Conservation (phyloP, 768 basidiomycete species). For the Tephrocybe rancida region DNA sequence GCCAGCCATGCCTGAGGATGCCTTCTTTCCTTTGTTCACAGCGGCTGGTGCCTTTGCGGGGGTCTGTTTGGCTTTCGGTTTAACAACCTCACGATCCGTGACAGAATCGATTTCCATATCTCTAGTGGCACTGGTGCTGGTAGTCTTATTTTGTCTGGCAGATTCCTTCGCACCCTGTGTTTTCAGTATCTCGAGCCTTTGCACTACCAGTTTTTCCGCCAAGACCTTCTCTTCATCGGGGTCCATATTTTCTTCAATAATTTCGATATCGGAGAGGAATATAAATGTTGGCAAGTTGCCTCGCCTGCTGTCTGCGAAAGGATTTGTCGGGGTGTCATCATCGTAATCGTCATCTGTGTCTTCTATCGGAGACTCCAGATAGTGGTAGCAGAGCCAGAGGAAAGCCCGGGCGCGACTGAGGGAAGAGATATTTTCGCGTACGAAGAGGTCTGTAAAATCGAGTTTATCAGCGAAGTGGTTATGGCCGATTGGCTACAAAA, state of each 20-base stretch:
- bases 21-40: slow-evolving; percentile 28
- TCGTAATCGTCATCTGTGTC: slow-evolving; percentile 41
- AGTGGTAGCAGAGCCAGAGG: slow-evolving; percentile 84
- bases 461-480: slow-evolving; percentile 71
- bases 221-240: slow-evolving; percentile 41
- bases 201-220: slow-evolving; percentile 39
- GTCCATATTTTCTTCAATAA: slow-evolving; percentile 47
- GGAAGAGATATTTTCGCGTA: slow-evolving; percentile 73
- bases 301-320: slow-evolving; percentile 55
- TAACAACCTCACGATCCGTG: slow-evolving; percentile 24
- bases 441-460: slow-evolving; percentile 83
- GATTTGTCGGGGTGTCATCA: slow-evolving; percentile 44
- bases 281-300: slow-evolving; percentile 39
- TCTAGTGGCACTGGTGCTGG: slow-evolving; percentile 15
- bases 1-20: slow-evolving; percentile 20
- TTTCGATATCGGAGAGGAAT: slow-evolving; percentile 40
- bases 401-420: slow-evolving; percentile 76
- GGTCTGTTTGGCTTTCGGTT: slow-evolving; percentile 29
- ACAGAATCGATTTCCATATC: slow-evolving; percentile 21
- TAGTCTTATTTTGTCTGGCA: slow-evolving; percentile 15
- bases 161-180: slow-evolving; percentile 31
- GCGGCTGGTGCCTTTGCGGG: slow-evolving; percentile 19
- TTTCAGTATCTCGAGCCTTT: slow-evolving; percentile 40
- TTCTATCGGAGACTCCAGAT: slow-evolving; percentile 53
- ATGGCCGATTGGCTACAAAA: slow-evolving; percentile 53